Base-by-base conservation (phyloP, 1,139 yeast genomes). In the Wickerhamomyces sp. region DNA sequence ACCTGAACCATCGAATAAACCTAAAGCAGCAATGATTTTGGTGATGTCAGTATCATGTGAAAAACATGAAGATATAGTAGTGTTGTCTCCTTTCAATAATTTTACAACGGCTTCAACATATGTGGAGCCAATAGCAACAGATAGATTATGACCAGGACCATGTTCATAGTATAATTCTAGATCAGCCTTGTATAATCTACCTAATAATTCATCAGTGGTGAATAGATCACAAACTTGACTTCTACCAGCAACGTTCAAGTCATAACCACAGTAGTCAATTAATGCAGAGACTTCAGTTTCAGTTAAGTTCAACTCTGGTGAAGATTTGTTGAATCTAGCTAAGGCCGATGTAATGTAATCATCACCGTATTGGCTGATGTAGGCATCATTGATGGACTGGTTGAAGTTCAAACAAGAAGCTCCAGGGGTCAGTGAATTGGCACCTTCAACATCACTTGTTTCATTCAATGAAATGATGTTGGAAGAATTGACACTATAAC, bases 141-240 rank as follows among this genome's bases (percentile, higher is more conserved):
- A 66, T 45, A 63, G 56, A 47, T 72, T 69, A 58, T 75, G 66
- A 6, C 80, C 80, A 4, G 80, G 78, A 11, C 84, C 81, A 39
- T 69, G 64, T 46, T 67, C 55, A 63, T 78, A 78, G 58, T 73
- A 73, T 56, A 68, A 71, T 36, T 59, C 53, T 30, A 77, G 60
- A 47, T 78, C 81, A 18, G 64, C 62, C 29, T 62, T 57, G 60
- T 79, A 78, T 27, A 74, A 71, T 48, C 68, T 64, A 26, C 66
- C 65, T 26, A 73, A 61, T 56, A 68, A 72, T 48, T 79, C 83
- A 41, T 75, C 75, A 42, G 67, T 65, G 43, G 78, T 72, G 64
- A 80, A 73, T n/a, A 78, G 64, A 35, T 69, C 66, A 59, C 84
- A 76, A 48, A 78, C 70, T 11, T 71, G 69, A 7, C 81, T 71